phyloP scores from a whole-genome alignment of 192 early-diverging fungal genomes.

The Geranomyces variabilis region DNA sequence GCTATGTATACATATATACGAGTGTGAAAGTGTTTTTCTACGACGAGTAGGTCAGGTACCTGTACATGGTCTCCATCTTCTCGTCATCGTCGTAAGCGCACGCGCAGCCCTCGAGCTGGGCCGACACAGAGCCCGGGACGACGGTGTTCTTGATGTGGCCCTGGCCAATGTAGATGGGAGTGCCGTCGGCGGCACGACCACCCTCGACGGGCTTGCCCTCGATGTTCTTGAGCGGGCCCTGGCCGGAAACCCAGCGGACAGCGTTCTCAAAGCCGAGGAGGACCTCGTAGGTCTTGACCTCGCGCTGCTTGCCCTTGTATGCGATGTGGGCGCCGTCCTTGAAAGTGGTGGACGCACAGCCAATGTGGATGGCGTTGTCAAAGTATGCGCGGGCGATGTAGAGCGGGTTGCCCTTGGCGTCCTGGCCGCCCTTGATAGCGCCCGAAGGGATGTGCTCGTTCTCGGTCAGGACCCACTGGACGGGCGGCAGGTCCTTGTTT shows the following conservation, averaged over 20 bases:
- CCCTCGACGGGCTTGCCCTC: conserved; percentile 56
- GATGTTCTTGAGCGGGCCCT: conserved; percentile 45
- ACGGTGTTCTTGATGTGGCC: conserved; percentile 55
- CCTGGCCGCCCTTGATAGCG: conserved; percentile 64
- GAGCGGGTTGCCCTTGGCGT: conserved; percentile 61
- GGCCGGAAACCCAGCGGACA: conserved; percentile 56
- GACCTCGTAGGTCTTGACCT: conserved; percentile 56
- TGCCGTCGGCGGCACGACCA: conserved; percentile 60
- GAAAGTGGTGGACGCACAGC: conserved; percentile 27
- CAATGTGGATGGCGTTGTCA: conserved; percentile 46
- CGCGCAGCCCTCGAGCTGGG: conserved; percentile 12
- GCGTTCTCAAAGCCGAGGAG: conserved; percentile 62
- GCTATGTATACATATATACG: too few species aligned
- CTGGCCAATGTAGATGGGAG: conserved; percentile 58
- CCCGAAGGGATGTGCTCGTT: conserved; percentile 37
- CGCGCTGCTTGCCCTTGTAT: conserved; percentile 60
- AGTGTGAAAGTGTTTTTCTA: too few species aligned
- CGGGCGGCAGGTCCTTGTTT: conserved; percentile 27
- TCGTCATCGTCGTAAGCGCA: conserved; percentile 37
- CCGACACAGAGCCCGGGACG: conserved; percentile 50
- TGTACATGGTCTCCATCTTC: conserved; percentile 25
- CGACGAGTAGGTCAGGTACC: conserved; percentile 23
- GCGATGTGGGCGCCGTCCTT: conserved; percentile 52
- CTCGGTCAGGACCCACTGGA: conserved; percentile 33
- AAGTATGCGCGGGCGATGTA: conserved; percentile 61